Conservation (phyloP, 352 stramenopile genomes). For the Pythium phragmiticola region DNA sequence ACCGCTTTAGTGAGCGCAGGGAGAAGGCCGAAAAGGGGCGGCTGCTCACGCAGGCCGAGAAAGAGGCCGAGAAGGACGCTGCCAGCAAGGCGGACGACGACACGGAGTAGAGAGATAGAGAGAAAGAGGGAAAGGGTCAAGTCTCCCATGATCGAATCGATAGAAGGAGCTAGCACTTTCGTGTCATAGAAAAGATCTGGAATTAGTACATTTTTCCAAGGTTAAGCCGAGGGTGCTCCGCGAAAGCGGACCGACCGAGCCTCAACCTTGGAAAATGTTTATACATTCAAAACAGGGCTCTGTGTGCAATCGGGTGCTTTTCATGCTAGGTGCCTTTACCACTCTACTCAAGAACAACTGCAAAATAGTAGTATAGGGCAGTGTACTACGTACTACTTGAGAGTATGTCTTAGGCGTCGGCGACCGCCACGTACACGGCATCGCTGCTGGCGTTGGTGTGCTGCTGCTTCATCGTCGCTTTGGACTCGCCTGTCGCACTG, state of each 20-base stretch:
- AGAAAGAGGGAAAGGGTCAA: neutral
- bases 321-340: neutral
- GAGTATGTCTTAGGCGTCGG: constrained; percentile 8
- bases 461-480: neutral
- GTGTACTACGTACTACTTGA: neutral
- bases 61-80: constrained; percentile 28
- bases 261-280: no score
- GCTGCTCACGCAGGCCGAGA: constrained; percentile 35
- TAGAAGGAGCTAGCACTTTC: no score
- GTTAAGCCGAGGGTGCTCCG: no score
- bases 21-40: constrained; percentile 35
- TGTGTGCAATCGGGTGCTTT: neutral
- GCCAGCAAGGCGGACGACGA: constrained; percentile 17
- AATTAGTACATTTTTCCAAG: no score
- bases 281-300: neutral
- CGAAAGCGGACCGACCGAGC: no score
- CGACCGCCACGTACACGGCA: constrained; percentile 16
- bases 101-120: constrained; percentile 1
- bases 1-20: constrained; percentile 38
- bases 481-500: neutral
- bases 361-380: no score
- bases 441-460: neutral
- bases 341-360: no score
- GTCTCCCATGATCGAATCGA: no score
- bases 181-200: no score